A percentile compares a stretch with the other conserved stretches of the same genome.
phyloP scores from a whole-genome alignment of 2,329 filamentous ascomycete genomes.

The Venturia aucupariae region DNA sequence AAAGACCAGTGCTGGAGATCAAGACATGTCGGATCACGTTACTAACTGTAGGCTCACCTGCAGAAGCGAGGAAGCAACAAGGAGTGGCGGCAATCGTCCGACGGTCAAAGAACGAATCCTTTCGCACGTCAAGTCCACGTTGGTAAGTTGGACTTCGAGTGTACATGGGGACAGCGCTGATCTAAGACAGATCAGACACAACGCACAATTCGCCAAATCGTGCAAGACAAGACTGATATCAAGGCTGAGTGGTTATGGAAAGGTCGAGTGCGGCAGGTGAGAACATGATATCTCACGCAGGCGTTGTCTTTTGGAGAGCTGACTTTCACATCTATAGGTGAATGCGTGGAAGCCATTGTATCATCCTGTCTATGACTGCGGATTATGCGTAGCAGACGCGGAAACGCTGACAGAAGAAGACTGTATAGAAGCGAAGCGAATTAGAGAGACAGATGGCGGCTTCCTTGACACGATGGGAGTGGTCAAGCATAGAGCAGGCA shows the following conservation, averaged over 20 bases:
- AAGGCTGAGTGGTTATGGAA: constrained; percentile 20
- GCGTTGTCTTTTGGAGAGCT: neutral
- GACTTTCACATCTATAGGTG: constrained; percentile 11
- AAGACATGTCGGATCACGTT: constrained; percentile 16
- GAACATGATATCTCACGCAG: neutral
- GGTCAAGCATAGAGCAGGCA: constrained; percentile 21
- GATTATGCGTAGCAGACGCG: constrained; percentile 22
- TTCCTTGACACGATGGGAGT: constrained; percentile 22
- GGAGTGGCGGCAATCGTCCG: constrained; percentile 19
- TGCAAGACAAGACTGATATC: constrained; percentile 20
- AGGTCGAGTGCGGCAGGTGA: constrained; percentile 17
- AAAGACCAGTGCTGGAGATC: neutral
- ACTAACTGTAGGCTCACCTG: constrained; percentile 15
- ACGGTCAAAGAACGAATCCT: constrained; percentile 21
- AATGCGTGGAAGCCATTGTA: constrained; percentile 21
- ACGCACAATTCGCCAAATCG: constrained; percentile 20
- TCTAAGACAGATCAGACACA: constrained; percentile 20
- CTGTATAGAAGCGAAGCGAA: constrained; percentile 19
- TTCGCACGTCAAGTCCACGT: constrained; percentile 24
- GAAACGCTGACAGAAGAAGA: constrained; percentile 19
- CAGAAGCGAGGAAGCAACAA: constrained; percentile 17
- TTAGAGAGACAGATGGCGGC: constrained; percentile 16
- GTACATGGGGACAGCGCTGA: neutral
- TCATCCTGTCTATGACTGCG: constrained; percentile 21
- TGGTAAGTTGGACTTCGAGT: neutral